Evolutionary conservation across 495 filamentous ascomycete species (phyloP).

Genomic region (Neurospora pannonica): DNA sequence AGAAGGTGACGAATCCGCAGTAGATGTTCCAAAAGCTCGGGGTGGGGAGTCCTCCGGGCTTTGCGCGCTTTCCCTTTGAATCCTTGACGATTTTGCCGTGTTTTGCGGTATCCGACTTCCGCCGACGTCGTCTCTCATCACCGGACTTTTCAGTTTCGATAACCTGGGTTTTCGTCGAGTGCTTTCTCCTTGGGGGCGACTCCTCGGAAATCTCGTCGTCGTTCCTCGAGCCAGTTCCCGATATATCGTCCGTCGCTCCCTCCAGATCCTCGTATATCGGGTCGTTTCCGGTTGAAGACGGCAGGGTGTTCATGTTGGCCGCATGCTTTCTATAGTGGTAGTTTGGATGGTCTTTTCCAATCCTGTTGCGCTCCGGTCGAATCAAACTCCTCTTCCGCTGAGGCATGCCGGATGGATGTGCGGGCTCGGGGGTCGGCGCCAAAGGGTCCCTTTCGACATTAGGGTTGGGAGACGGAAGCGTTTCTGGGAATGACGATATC

Average conservation of each 20-base stretch:
- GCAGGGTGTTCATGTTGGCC: slow-evolving; percentile 75
- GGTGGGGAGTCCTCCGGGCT: slow-evolving; percentile 59
- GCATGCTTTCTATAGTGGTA: slow-evolving; percentile 91
- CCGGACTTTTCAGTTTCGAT: slow-evolving; percentile 29
- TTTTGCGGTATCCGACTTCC: slow-evolving; percentile 23
- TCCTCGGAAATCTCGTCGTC: slow-evolving; percentile 29
- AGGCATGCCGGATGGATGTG: slow-evolving; percentile 28
- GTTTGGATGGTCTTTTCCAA: slow-evolving; percentile 78
- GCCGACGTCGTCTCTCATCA: slow-evolving; percentile 13
- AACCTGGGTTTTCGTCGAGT: slow-evolving; percentile 12
- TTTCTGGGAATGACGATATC: slow-evolving; percentile 40
- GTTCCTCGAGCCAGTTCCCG: slow-evolving; percentile 27
- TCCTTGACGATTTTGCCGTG: slow-evolving; percentile 45
- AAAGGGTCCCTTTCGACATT: slow-evolving; percentile 37
- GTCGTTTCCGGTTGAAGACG: slow-evolving; percentile 87
- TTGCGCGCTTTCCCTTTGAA: slow-evolving; percentile 44
- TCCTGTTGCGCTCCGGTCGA: slow-evolving; percentile 74
- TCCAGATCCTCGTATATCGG: slow-evolving; percentile 65
- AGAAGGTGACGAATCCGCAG: slow-evolving; percentile 87
- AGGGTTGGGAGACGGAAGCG: slow-evolving; percentile 37
- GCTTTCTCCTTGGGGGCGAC: slow-evolving; percentile 25
- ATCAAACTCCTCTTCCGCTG: slow-evolving; percentile 75
- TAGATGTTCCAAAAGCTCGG: slow-evolving; percentile 93
- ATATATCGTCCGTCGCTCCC: slow-evolving; percentile 32
- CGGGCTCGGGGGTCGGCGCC: slow-evolving; percentile 22